Evolutionary conservation across 768 basidiomycete species (phyloP), one percentile per base, ranked within the genome.

Genomic region (Leccinum imitatum): DNA sequence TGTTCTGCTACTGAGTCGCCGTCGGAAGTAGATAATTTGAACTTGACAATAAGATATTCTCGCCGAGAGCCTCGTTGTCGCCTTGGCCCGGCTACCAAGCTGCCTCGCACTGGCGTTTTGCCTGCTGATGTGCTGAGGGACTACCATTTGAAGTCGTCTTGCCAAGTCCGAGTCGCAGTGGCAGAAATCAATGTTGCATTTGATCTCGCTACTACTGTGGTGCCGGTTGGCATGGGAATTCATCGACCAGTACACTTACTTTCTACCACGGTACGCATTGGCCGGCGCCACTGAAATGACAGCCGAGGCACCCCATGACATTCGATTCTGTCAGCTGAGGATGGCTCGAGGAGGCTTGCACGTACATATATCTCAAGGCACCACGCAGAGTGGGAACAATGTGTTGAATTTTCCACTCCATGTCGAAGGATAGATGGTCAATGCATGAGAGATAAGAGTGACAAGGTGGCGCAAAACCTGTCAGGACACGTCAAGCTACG

Each of bases 371-470:
- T 14, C 8, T n/a, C 27, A 27, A 27, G 35, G 27, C 15, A 56
- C 56, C 25, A 39, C 35, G 9, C 30, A 9, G 17, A 54, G 9
- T 21, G 17, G 23, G 31, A 25, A 23, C 37, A 4, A 10, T 13
- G n/a, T 9, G 7, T 54, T 35, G 15, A 10, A 3, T 31, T 37
- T 19, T 54, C n/a, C 31, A 31, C 30, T 4, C 10, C 13, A 30
- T 39, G 19, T n/a, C 27, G 21, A 47, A 27, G 21, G 46, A 50
- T 23, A 41, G 30, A 30, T 31, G 10, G 17, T 23, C 53, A 3
- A 47, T 8, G 31, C 6, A 54, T 50, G 55, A 19, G 11, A 63
- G 62, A 58, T 59, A 58, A 57, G 53, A 33, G 23, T 33, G 15
- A 37, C 35, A 54, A 54, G 23, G 41, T 57, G 41, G 35, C 35